phyloP scores from a whole-genome alignment of 176 grass and related monocot species.

The Aegilops tauschii region DNA sequence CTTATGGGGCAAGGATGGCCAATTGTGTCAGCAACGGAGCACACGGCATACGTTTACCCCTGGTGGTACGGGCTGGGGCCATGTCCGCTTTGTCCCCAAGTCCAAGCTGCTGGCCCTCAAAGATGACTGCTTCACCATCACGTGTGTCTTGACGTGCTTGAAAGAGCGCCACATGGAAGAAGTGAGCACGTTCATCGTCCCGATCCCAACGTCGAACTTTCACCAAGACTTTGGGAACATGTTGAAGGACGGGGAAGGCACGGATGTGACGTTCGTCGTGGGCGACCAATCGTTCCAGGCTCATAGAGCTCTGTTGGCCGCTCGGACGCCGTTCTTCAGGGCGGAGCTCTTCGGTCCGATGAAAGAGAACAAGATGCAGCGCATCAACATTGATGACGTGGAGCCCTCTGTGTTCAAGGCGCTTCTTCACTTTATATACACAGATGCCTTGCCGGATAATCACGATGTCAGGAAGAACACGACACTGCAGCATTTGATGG shows the following conservation, averaged over 20 bases:
- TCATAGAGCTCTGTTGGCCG: not conserved
- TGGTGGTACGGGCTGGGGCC: not conserved
- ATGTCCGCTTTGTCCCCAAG: not conserved
- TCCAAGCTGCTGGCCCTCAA: not conserved
- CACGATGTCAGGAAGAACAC: not conserved
- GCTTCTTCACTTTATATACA: slow-evolving; percentile 10
- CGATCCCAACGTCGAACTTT: not conserved
- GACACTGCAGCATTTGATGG: slow-evolving; percentile 1
- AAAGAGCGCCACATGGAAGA: not conserved
- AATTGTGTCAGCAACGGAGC: not conserved
- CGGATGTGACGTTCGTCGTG: not conserved
- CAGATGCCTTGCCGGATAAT: not conserved
- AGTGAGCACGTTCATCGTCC: not conserved
- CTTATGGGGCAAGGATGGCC: not conserved
- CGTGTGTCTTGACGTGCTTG: not conserved
- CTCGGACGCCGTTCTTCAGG: not conserved
- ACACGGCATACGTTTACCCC: not conserved
- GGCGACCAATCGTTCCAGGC: not conserved
- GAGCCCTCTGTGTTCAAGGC: slow-evolving; percentile 1
- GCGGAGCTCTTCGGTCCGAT: slow-evolving; percentile 23
- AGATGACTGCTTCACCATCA: not conserved
- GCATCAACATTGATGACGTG: not conserved
- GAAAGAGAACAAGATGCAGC: not conserved
- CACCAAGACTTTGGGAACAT: not conserved
- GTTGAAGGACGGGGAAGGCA: not conserved